Evolutionary conservation across 2,329 filamentous ascomycete species (phyloP).

Genomic region (Ophiostoma montium): DNA sequence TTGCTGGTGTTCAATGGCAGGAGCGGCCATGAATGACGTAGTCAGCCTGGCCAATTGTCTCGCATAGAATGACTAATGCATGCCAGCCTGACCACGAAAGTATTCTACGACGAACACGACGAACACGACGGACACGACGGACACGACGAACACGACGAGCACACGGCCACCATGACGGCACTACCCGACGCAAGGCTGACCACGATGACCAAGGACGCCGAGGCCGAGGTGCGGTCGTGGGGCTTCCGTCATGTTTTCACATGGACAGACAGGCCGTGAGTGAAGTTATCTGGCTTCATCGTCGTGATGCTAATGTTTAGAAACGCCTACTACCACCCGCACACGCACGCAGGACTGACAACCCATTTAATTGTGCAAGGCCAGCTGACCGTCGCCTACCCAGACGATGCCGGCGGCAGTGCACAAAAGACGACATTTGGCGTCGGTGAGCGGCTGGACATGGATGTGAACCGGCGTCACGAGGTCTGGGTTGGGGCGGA

Average conservation of each 20-base stretch:
- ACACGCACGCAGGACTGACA: constrained; percentile 48
- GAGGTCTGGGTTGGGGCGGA: constrained; percentile 55
- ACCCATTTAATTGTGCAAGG: constrained; percentile 56
- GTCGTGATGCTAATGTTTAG: constrained; percentile 24
- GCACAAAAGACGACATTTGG: constrained; percentile 39
- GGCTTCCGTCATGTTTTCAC: constrained; percentile 57
- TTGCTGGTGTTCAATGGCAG: too few species aligned
- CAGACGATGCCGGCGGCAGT: constrained; percentile 31
- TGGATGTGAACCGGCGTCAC: constrained; percentile 48
- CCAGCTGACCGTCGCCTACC: constrained; percentile 52
- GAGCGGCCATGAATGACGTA: too few species aligned
- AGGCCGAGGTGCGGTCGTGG: constrained; percentile 52
- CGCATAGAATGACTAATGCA: too few species aligned
- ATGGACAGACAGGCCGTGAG: constrained; percentile 55
- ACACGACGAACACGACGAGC: too few species aligned
- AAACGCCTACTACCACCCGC: constrained; percentile 54
- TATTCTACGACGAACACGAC: too few species aligned
- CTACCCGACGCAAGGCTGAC: constrained; percentile 27
- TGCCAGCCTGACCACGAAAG: too few species aligned
- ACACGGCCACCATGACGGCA: constrained; percentile 1
- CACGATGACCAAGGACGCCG: too few species aligned
- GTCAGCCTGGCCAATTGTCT: too few species aligned
- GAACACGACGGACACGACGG: too few species aligned
- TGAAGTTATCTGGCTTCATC: constrained; percentile 4
- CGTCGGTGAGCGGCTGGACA: constrained; percentile 49